Evolutionary conservation across 176 grass and related monocot species (phyloP).

Genomic region (Sorghum bicolor): Sorghum_bicolor_NCBIv3 NC_012874.2:53534001-53534500

Average conservation of each 20-base stretch:
- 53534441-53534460: conserved; percentile 39
- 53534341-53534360: too few relatives aligned
- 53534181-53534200: neutral
- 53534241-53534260: too few relatives aligned
- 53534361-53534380: too few relatives aligned
- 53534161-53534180: neutral
- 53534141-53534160: neutral
- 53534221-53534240: too few relatives aligned
- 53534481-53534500: conserved; percentile 48
- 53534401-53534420: too few relatives aligned
- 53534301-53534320: neutral
- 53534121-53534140: too few relatives aligned
- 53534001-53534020: too few relatives aligned
- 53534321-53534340: neutral
- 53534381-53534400: too few relatives aligned
- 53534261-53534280: too few relatives aligned
- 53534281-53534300: too few relatives aligned
- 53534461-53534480: conserved; percentile 50
- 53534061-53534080: conserved; percentile 17
- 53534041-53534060: neutral
- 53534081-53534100: conserved; percentile 17
- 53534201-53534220: neutral
- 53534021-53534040: too few relatives aligned
- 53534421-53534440: conserved; percentile 32
- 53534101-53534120: neutral